A percentile compares a stretch with the other conserved stretches of the same genome.
These are phyloP conservation scores for Candida takata DNA, from an alignment of 805 yeast species.

Conservation along the genomic window DNA sequence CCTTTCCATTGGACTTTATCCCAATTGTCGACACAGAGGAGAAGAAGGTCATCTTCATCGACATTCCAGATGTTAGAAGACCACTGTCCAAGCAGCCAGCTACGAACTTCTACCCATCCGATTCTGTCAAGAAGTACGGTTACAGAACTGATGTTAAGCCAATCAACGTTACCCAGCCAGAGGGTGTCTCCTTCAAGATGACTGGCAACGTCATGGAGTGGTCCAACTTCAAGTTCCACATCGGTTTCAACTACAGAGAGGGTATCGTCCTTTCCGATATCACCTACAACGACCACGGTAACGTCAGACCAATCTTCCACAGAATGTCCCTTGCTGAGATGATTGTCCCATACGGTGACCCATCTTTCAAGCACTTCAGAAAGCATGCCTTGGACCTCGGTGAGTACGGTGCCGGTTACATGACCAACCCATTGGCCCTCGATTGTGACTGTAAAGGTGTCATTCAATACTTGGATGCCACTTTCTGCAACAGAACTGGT, in stretches of 20 bases:
- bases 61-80: conserved; percentile 69
- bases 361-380: conserved; percentile 75
- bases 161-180: conserved; percentile 68
- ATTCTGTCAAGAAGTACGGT: conserved; percentile 54
- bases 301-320: conserved; percentile 68
- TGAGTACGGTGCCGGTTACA: conserved; percentile 82
- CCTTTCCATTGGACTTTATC: conserved; percentile 68
- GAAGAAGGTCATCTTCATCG: conserved; percentile 62
- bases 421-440: conserved; percentile 70
- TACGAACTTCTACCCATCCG: conserved; percentile 63
- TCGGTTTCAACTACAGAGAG: conserved; percentile 82
- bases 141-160: conserved; percentile 61
- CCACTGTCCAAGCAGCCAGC: conserved; percentile 62
- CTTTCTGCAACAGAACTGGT: conserved; percentile 60
- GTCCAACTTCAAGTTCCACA: conserved; percentile 72
- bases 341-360: conserved; percentile 82
- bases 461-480: conserved; percentile 78
- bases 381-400: conserved; percentile 85
- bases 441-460: conserved; percentile 88
- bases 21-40: conserved; percentile 75
- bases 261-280: conserved; percentile 75
- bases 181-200: conserved; percentile 73
- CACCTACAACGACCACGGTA: conserved; percentile 69
- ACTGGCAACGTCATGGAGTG: conserved; percentile 63
- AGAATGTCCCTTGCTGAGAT: conserved; percentile 72